Evolutionary conservation across 495 filamentous ascomycete genomes (phyloP).

Genomic region (Aspergillus ellipticus): DNA sequence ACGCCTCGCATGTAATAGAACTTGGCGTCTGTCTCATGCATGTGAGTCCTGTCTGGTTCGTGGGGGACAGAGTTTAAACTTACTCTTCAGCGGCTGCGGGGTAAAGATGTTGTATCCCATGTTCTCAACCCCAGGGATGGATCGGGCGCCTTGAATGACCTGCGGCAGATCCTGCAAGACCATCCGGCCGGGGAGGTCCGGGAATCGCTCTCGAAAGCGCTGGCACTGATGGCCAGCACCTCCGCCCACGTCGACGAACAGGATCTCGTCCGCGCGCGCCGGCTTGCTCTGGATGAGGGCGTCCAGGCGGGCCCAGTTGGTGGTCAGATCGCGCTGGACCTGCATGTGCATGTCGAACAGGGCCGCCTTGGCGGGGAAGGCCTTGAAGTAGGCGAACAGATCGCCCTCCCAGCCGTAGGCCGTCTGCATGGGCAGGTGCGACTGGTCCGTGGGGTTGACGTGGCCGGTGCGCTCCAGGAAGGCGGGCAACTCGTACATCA

Average conservation of each 20-base stretch:
- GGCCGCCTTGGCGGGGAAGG: no score
- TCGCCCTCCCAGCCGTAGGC: no score
- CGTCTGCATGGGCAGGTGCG: no score
- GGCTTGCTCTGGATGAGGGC: no score
- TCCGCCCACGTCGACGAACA: slow-evolving; percentile 54
- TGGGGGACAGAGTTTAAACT: background rate
- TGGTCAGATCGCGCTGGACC: no score
- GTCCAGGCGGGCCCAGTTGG: no score
- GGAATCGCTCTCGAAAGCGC: slow-evolving; percentile 30
- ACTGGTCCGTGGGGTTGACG: no score
- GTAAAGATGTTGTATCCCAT: slow-evolving; percentile 45
- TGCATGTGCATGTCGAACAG: no score
- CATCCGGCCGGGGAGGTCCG: slow-evolving; percentile 34
- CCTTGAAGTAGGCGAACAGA: no score
- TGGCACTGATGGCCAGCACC: slow-evolving; percentile 44
- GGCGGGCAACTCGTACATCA: no score
- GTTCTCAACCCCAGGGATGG: slow-evolving; percentile 20
- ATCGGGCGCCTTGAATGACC: slow-evolving; percentile 34
- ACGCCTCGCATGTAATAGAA: slow-evolving; percentile 18
- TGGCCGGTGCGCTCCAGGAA: no score
- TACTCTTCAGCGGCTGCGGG: slow-evolving; percentile 39
- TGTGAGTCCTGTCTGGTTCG: background rate
- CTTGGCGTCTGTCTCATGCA: background rate
- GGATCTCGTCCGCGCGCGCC: slow-evolving; percentile 3
- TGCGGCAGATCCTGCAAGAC: slow-evolving; percentile 47